Conservation (phyloP, 1,139 yeast species). For the Zygoascus sp. region DNA sequence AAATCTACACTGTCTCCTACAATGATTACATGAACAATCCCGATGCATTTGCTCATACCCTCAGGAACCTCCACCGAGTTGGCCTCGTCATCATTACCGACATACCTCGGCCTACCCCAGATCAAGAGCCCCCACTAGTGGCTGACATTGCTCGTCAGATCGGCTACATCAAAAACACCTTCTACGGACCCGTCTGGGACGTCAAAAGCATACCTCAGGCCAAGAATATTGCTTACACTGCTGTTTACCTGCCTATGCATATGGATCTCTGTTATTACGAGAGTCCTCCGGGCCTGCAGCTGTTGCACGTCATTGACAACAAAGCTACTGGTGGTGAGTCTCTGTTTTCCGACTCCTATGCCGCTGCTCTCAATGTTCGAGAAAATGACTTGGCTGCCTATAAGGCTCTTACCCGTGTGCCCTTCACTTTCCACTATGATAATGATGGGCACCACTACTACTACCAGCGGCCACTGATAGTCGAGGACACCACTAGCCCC, state of each 20-base stretch:
- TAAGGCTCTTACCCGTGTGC: slow-evolving; percentile 56
- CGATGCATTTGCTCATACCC: slow-evolving; percentile 32
- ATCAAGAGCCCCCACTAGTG: slow-evolving; percentile 29
- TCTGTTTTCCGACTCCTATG: slow-evolving; percentile 68
- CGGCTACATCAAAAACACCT: slow-evolving; percentile 69
- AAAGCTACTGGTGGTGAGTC: slow-evolving; percentile 66
- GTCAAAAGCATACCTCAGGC: slow-evolving; percentile 59
- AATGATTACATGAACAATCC: slow-evolving; percentile 44
- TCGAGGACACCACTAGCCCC: slow-evolving; percentile 45
- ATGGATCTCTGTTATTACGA: slow-evolving; percentile 79
- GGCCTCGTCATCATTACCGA: slow-evolving; percentile 58
- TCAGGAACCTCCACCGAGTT: slow-evolving; percentile 48
- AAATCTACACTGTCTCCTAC: slow-evolving; percentile 38
- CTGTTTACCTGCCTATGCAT: slow-evolving; percentile 64
- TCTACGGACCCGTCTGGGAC: slow-evolving; percentile 71
- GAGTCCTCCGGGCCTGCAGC: slow-evolving; percentile 78
- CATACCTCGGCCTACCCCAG: slow-evolving; percentile 42
- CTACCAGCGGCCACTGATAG: slow-evolving; percentile 61
- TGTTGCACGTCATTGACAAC: slow-evolving; percentile 63
- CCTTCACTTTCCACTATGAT: slow-evolving; percentile 66
- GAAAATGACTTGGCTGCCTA: slow-evolving; percentile 59
- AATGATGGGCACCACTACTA: slow-evolving; percentile 62
- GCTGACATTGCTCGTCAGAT: slow-evolving; percentile 52
- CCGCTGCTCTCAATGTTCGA: slow-evolving; percentile 56
- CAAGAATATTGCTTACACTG: slow-evolving; percentile 72